Conservation (phyloP, 768 basidiomycete genomes). For the Amanita fuliginea region DNA sequence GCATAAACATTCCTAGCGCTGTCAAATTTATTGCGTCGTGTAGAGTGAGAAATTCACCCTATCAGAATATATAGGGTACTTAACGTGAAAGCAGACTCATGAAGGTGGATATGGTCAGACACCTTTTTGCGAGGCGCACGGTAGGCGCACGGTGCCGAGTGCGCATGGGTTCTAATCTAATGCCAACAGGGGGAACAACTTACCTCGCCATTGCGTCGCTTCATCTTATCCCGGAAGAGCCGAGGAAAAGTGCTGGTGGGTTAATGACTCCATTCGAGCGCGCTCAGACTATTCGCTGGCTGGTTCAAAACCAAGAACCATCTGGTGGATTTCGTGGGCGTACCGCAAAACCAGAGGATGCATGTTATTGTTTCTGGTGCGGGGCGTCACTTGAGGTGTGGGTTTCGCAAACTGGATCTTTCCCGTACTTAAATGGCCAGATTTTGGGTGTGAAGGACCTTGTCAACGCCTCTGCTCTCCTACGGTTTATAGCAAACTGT, state of each 20-base stretch:
- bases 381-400: slow-evolving; percentile 68
- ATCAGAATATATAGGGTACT: slow-evolving; percentile 3
- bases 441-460: slow-evolving; percentile 54
- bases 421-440: slow-evolving; percentile 24
- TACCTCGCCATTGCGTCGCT: slow-evolving; percentile 84
- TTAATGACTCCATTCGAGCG: slow-evolving; percentile 28
- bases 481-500: slow-evolving; percentile 56
- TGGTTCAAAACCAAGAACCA: slow-evolving; percentile 56
- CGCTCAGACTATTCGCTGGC: slow-evolving; percentile 60
- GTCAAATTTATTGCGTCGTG: slow-evolving; percentile 59
- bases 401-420: background rate
- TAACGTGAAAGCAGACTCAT: slow-evolving; percentile 47
- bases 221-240: slow-evolving; percentile 30
- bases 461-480: slow-evolving; percentile 46
- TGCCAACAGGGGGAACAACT: slow-evolving; percentile 71
- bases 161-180: background rate
- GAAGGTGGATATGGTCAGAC: slow-evolving; percentile 90
- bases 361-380: slow-evolving; percentile 97
- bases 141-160: slow-evolving; percentile 14
- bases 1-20: slow-evolving; percentile 51
- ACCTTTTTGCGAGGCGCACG: slow-evolving; percentile 77
- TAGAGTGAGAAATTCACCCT: slow-evolving; percentile 36
- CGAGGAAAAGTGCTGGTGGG: slow-evolving; percentile 10
- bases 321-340: slow-evolving; percentile 83
- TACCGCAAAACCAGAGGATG: slow-evolving; percentile 79